A percentile compares a stretch with the other conserved stretches of the same genome.
Evolutionary conservation across 305 asterid genomes (phyloP).

Genomic region (Ajuga reptans): DNA sequence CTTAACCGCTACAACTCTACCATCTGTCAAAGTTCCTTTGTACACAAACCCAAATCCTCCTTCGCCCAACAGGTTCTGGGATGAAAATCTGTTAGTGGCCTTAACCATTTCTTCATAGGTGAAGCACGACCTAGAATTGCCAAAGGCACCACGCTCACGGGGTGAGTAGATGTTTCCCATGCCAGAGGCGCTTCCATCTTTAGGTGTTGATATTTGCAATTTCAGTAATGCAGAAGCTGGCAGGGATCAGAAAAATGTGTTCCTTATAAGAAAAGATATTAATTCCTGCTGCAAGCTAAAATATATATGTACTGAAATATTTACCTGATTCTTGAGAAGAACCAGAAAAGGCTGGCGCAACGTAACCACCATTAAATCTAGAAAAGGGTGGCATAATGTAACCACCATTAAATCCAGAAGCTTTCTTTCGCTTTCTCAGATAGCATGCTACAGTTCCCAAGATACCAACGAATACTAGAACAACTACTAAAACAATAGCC

Average conservation of each 20-base stretch:
- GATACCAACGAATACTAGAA: constrained; percentile 34
- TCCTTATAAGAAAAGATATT: neutral
- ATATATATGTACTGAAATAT: neutral
- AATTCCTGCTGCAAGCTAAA: neutral
- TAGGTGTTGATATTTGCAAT: constrained; percentile 31
- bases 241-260: constrained; percentile 19
- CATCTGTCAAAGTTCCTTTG: constrained; percentile 64
- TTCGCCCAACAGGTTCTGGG: constrained; percentile 67
- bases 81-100: constrained; percentile 69
- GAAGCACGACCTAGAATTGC: constrained; percentile 59
- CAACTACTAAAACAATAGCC: constrained; percentile 33
- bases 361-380: constrained; percentile 32
- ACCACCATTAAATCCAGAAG: constrained; percentile 33
- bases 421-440: constrained; percentile 50
- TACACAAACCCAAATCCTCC: constrained; percentile 92
- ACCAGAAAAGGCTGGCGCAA: constrained; percentile 43
- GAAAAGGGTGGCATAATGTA: constrained; percentile 48
- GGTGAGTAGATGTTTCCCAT: constrained; percentile 38
- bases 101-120: constrained; percentile 55
- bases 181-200: constrained; percentile 35
- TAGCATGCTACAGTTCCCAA: constrained; percentile 41
- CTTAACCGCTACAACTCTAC: constrained; percentile 82
- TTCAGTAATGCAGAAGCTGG: constrained; percentile 50
- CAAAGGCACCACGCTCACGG: constrained; percentile 45
- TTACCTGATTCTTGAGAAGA: constrained; percentile 56